Evolutionary conservation across 2,329 filamentous ascomycete genomes (phyloP).

Genomic region (Pseudopyricularia javanii): DNA sequence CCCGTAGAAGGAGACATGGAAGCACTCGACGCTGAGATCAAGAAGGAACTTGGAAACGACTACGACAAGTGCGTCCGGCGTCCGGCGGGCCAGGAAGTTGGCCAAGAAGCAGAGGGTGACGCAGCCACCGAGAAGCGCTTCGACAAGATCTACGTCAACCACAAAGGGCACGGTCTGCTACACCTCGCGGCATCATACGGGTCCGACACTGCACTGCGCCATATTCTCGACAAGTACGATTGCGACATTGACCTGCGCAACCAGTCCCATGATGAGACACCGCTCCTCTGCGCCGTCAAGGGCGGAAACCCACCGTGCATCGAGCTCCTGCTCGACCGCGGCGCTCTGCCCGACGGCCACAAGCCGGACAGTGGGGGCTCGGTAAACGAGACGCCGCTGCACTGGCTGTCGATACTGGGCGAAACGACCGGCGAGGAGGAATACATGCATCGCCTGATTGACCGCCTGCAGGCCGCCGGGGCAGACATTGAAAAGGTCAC

Average conservation of each 20-base stretch:
- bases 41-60: slow-evolving; percentile 2
- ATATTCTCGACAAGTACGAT: slow-evolving; percentile 4
- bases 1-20: slow-evolving; percentile 2
- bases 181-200: slow-evolving; percentile 6
- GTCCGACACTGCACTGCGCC: slow-evolving; percentile 1
- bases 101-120: background rate
- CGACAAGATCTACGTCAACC: slow-evolving; percentile 8
- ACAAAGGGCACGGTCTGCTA: slow-evolving; percentile 6
- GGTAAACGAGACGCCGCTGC: slow-evolving; percentile 6
- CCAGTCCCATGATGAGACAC: slow-evolving; percentile 6
- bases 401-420: slow-evolving; percentile 5
- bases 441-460: slow-evolving; percentile 5
- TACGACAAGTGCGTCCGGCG: slow-evolving; percentile 5
- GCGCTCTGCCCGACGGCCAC: slow-evolving; percentile 6
- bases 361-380: slow-evolving; percentile 3
- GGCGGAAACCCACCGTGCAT: slow-evolving; percentile 2
- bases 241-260: slow-evolving; percentile 6
- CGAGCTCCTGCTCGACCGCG: slow-evolving; percentile 6
- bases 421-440: background rate
- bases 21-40: slow-evolving; percentile 4
- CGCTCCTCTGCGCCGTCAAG: slow-evolving; percentile 6
- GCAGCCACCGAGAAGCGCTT: slow-evolving; percentile 1
- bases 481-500: slow-evolving; percentile 6
- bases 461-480: slow-evolving; percentile 4
- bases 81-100: background rate